These are phyloP conservation scores for Paracoccidioides brasiliensis DNA, from an alignment of 2,329 filamentous ascomycete genomes.

Conservation along the genomic window DNA sequence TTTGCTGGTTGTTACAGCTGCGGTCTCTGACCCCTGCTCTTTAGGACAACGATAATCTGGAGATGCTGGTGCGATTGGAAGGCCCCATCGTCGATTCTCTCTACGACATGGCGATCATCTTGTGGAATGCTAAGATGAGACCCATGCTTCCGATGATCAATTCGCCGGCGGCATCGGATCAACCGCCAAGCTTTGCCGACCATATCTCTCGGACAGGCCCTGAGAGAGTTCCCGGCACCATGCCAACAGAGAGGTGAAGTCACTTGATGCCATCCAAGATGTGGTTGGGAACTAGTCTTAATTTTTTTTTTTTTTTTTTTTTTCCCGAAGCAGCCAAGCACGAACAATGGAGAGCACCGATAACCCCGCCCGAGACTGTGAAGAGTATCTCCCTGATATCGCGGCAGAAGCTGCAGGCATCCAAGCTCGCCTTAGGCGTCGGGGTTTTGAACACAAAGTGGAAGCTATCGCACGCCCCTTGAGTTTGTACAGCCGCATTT, in stretches of 20 bases:
- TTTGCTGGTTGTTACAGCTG: no score
- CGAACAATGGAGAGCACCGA: neutral
- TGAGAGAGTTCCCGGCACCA: conserved; percentile 24
- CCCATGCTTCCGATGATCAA: conserved; percentile 46
- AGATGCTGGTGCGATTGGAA: conserved; percentile 68
- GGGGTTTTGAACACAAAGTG: conserved; percentile 39
- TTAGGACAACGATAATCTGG: conserved; percentile 59
- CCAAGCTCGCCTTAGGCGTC: conserved; percentile 43
- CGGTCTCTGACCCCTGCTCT: neutral
- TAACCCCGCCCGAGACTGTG: neutral
- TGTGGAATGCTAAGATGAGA: conserved; percentile 52
- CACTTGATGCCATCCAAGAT: neutral
- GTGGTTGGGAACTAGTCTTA: neutral
- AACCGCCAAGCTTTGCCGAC: conserved; percentile 14
- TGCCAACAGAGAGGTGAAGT: neutral
- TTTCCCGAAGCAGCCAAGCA: neutral
- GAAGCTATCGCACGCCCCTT: conserved; percentile 52
- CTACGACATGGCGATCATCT: conserved; percentile 61
- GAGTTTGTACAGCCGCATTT: conserved; percentile 26
- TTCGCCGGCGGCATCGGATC: conserved; percentile 33
- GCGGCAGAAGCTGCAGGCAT: conserved; percentile 49
- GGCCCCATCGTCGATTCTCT: conserved; percentile 63
- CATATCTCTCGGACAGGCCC: neutral
- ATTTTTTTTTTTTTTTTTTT: neutral
- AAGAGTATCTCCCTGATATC: conserved; percentile 46